Conservation (phyloP, 139 green algal genomes). For the Chlorella sp. region DNA sequence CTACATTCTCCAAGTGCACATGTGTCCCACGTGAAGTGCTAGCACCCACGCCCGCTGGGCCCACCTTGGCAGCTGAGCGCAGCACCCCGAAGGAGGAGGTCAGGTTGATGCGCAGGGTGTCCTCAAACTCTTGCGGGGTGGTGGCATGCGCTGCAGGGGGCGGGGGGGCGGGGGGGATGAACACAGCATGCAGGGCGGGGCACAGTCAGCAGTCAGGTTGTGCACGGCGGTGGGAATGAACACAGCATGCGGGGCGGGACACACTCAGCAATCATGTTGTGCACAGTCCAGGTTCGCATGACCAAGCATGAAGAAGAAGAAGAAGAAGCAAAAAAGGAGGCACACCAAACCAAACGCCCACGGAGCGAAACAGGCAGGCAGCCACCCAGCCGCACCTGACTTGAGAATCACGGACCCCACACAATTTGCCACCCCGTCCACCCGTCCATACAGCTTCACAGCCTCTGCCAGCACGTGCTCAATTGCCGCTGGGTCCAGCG, state of each 20-base stretch:
- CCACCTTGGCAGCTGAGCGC: constrained; percentile 49
- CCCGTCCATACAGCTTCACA: constrained; percentile 46
- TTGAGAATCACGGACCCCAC: constrained; percentile 82
- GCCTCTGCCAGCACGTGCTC: constrained; percentile 52
- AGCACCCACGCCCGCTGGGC: no score
- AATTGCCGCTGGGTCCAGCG: constrained; percentile 39
- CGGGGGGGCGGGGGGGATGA: not conserved
- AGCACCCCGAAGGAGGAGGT: constrained; percentile 82
- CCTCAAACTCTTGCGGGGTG: constrained; percentile 64
- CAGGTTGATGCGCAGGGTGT: constrained; percentile 70
- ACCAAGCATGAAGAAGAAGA: no score
- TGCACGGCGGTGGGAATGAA: not conserved
- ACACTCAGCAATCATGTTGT: no score
- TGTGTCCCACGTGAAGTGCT: no score
- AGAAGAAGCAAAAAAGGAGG: no score
- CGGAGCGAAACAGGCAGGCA: not conserved
- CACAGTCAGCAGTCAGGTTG: no score
- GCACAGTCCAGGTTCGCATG: no score
- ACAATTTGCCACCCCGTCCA: constrained; percentile 84
- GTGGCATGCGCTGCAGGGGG: constrained; percentile 68
- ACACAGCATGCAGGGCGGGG: not conserved
- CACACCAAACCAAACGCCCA: no score
- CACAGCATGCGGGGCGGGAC: not conserved
- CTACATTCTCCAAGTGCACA: no score
- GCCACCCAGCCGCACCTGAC: constrained; percentile 20